A percentile compares a stretch with the other conserved stretches of the same genome.
Evolutionary conservation across 352 stramenopile genomes (phyloP).

Genomic region (Pythium plurisporium): DNA sequence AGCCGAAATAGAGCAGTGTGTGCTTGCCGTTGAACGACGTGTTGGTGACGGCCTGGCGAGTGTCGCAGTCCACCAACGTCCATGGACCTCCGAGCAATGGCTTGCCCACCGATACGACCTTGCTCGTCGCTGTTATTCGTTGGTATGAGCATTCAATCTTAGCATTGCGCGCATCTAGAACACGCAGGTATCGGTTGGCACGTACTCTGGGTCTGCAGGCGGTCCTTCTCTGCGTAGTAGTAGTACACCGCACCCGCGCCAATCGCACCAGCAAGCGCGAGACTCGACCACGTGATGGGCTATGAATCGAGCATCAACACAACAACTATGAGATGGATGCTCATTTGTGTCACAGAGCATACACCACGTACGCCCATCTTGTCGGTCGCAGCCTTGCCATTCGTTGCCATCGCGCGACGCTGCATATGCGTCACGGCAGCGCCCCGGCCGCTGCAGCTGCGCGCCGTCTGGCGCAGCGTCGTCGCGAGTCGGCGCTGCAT

Average conservation of each 20-base stretch:
- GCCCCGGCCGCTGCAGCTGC: background rate
- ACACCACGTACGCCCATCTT: conserved; percentile 58
- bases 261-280: conserved; percentile 67
- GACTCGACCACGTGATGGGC: conserved; percentile 83
- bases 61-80: conserved; percentile 91
- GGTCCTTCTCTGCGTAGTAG: conserved; percentile 89
- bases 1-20: conserved; percentile 99
- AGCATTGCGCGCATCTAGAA: background rate
- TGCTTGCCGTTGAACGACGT: conserved; percentile 92
- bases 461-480: conserved; percentile 16
- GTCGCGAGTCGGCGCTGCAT: conserved; percentile 19
- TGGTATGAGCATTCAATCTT: background rate
- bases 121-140: conserved; percentile 54
- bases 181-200: background rate
- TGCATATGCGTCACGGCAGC: background rate
- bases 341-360: too few relatives aligned
- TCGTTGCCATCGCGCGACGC: conserved; percentile 37
- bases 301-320: conserved; percentile 20
- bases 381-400: conserved; percentile 29
- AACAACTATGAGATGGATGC: too few relatives aligned
- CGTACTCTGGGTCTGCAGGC: conserved; percentile 78
- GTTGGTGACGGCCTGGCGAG: conserved; percentile 85
- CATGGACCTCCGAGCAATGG: conserved; percentile 89
- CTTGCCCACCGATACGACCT: conserved; percentile 89
- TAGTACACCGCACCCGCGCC: conserved; percentile 80